phyloP scores from a whole-genome alignment of 1,284 basidiomycete genomes.

The Sanguinoderma infundibulare region DNA sequence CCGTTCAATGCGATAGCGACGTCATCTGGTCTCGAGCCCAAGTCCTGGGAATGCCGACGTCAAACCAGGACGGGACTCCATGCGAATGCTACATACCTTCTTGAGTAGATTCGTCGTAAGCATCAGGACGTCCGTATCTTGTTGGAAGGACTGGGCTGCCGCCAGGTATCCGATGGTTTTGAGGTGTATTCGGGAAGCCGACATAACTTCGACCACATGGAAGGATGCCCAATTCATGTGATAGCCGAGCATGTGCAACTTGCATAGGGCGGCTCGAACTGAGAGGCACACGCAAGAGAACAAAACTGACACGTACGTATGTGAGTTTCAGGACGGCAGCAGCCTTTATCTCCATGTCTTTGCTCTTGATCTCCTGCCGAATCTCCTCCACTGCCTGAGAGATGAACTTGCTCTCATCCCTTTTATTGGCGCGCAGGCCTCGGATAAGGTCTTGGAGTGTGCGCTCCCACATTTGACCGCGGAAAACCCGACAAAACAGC shows the following conservation, averaged over 20 bases:
- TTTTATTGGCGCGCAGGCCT: conserved; percentile 86
- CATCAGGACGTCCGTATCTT: conserved; percentile 97
- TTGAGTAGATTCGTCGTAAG: conserved; percentile 97
- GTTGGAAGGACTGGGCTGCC: conserved; percentile 89
- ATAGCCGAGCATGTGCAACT: conserved; percentile 94
- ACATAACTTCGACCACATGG: conserved; percentile 98
- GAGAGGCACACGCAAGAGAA: background rate
- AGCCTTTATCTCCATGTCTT: conserved; percentile 97
- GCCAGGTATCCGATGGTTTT: conserved; percentile 98
- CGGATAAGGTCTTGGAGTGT: conserved; percentile 92
- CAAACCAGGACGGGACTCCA: background rate
- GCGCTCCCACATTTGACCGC: conserved; percentile 84
- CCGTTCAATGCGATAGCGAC: conserved; percentile 87
- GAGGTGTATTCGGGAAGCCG: conserved; percentile 86
- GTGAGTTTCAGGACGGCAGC: conserved; percentile 95
- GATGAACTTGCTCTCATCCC: conserved; percentile 83
- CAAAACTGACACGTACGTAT: conserved; percentile 62
- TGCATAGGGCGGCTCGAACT: background rate
- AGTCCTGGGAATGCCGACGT: conserved; percentile 59
- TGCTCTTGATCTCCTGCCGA: conserved; percentile 86
- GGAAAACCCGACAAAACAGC: background rate
- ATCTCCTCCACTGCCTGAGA: conserved; percentile 87
- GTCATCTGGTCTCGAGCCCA: conserved; percentile 79
- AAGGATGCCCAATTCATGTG: conserved; percentile 93
- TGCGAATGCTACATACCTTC: conserved; percentile 70